These are phyloP conservation scores for Rubia tinctorum DNA, from an alignment of 305 asterid species.

Conservation along the genomic window DNA sequence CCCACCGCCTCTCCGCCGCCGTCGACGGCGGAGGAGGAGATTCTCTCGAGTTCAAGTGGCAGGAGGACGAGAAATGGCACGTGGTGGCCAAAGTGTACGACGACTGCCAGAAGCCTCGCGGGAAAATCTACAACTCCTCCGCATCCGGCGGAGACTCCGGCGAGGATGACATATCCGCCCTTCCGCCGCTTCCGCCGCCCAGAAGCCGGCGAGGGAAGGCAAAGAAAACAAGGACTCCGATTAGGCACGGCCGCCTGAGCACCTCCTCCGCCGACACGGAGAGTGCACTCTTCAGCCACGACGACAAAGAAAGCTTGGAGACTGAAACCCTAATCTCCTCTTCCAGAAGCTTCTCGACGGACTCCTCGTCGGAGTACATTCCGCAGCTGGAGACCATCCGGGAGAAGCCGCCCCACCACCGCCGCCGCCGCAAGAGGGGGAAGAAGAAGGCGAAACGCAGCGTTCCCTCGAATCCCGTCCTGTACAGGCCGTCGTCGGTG, in stretches of 20 bases:
- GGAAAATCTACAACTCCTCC: constrained; percentile 32
- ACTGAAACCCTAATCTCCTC: constrained; percentile 55
- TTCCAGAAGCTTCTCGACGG: constrained; percentile 39
- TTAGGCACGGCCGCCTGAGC: constrained; percentile 43
- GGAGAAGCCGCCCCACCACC: constrained; percentile 18
- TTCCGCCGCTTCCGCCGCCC: constrained; percentile 22
- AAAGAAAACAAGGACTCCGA: constrained; percentile 21
- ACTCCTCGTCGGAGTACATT: constrained; percentile 38
- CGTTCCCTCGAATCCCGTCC: not conserved
- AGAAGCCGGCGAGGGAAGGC: constrained; percentile 31
- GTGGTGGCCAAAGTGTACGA: constrained; percentile 47
- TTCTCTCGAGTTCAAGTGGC: constrained; percentile 45
- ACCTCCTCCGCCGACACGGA: constrained; percentile 66
- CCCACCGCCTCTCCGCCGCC: constrained; percentile 25
- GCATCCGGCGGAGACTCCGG: constrained; percentile 22
- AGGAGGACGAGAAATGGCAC: constrained; percentile 70
- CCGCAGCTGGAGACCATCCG: constrained; percentile 29
- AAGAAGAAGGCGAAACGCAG: constrained; percentile 27
- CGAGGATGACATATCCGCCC: constrained; percentile 17
- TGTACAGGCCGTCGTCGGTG: constrained; percentile 24
- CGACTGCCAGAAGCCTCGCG: constrained; percentile 28
- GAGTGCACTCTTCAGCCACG: constrained; percentile 49
- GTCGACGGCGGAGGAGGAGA: constrained; percentile 21
- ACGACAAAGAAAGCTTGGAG: constrained; percentile 34
- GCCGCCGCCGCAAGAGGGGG: constrained; percentile 19